Evolutionary conservation across 805 yeast species (phyloP).

Genomic region (Kazachstania africana): DNA sequence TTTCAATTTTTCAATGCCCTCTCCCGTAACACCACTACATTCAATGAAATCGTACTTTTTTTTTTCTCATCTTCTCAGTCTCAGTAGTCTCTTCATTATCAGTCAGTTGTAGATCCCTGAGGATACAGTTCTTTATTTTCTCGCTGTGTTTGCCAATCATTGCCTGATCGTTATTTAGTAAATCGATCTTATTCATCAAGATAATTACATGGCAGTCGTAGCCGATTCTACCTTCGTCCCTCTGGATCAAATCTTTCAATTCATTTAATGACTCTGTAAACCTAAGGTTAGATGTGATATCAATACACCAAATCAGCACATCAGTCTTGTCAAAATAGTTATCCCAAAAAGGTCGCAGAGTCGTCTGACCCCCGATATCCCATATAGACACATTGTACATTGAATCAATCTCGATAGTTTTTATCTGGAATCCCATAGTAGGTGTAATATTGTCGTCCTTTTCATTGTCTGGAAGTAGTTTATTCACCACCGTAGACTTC

Average conservation of each 20-base stretch:
- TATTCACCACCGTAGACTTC: constrained; percentile 70
- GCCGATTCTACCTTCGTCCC: constrained; percentile 38
- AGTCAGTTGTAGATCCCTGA: too few relatives aligned
- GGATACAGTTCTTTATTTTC: too few relatives aligned
- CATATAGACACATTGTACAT: constrained; percentile 42
- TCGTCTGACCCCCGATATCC: constrained; percentile 89
- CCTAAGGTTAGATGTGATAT: constrained; percentile 45
- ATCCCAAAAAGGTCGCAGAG: constrained; percentile 83
- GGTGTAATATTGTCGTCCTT: constrained; percentile 50
- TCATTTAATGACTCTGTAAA: constrained; percentile 55
- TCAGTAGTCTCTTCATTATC: too few relatives aligned
- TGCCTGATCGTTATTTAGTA: too few relatives aligned
- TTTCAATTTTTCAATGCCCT: constrained; percentile 9
- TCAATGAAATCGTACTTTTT: constrained; percentile 8
- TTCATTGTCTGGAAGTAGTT: constrained; percentile 30
- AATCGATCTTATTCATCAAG: too few relatives aligned
- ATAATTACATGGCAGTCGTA: constrained; percentile 34
- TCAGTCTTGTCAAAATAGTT: constrained; percentile 82
- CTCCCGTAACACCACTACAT: constrained; percentile 15
- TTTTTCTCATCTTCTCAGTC: too few relatives aligned
- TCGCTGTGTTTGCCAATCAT: too few relatives aligned
- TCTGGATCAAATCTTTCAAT: too few relatives aligned
- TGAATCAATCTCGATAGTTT: constrained; percentile 36
- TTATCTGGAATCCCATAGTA: constrained; percentile 82
- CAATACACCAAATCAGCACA: constrained; percentile 78